A percentile compares a stretch with the other conserved stretches of the same genome.
These are phyloP conservation scores for Boletus pseudo-olivaceus DNA, from an alignment of 768 basidiomycete species.

Conservation along the genomic window DNA sequence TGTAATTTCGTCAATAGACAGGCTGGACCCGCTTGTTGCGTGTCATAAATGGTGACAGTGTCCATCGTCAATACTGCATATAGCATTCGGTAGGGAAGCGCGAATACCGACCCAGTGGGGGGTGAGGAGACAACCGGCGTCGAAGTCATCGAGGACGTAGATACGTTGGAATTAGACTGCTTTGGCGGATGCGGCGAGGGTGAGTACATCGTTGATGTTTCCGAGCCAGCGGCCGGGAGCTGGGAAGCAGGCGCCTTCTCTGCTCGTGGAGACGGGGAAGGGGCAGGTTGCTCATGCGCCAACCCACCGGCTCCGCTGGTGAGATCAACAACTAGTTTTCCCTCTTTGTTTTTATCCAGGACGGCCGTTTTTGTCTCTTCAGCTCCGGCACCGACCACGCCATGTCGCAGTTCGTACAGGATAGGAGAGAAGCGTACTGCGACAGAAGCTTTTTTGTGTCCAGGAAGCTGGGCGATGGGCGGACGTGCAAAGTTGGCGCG, in stretches of 20 bases:
- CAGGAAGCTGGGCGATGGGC: constrained; percentile 92
- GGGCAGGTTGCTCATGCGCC: constrained; percentile 8
- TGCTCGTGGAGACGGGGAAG: constrained; percentile 10
- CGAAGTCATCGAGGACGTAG: constrained; percentile 22
- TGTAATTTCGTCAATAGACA: constrained; percentile 92
- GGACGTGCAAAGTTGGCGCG: constrained; percentile 91
- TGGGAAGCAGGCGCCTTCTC: constrained; percentile 18
- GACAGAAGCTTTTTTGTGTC: constrained; percentile 93
- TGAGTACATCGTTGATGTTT: constrained; percentile 3
- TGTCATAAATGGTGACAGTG: constrained; percentile 91
- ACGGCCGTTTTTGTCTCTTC: constrained; percentile 53
- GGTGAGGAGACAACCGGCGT: constrained; percentile 41
- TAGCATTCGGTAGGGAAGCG: constrained; percentile 89
- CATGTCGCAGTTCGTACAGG: constrained; percentile 82
- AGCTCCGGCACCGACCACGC: constrained; percentile 37
- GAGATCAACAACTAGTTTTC: constrained; percentile 57
- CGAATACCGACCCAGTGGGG: constrained; percentile 64
- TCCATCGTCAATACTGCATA: constrained; percentile 98
- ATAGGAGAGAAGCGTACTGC: constrained; percentile 93
- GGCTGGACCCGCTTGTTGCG: constrained; percentile 90
- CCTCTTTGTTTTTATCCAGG: constrained; percentile 66
- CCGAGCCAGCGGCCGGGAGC: constrained; percentile 5
- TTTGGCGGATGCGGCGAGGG: constrained; percentile 15
- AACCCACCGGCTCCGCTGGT: constrained; percentile 32
- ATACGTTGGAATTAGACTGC: constrained; percentile 8